Percentiles rank a stretch among this genome's conserved stretches.
These are phyloP conservation scores for Tuber brumale DNA, from an alignment of 495 filamentous ascomycete genomes.

Conservation along the genomic window DNA sequence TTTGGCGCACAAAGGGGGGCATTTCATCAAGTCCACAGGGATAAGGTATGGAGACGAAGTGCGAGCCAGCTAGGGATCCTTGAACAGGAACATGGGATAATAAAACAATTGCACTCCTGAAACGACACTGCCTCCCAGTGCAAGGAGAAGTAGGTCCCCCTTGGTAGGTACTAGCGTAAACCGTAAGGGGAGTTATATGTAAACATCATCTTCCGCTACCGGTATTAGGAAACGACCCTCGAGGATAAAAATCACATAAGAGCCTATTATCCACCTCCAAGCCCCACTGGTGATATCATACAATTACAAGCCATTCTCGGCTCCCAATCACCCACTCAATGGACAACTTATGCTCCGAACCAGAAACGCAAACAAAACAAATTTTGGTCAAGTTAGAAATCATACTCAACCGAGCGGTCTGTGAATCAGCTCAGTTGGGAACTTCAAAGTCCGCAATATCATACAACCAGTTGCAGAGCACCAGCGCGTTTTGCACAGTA, in stretches of 20 bases:
- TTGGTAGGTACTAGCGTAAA: not conserved
- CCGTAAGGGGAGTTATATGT: not conserved
- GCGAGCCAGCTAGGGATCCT: not conserved
- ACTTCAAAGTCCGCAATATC: not conserved
- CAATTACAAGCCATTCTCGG: not conserved
- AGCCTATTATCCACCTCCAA: not conserved
- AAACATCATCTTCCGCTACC: not conserved
- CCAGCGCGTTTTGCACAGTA: not conserved
- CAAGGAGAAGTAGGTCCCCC: not conserved
- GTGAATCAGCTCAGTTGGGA: not conserved
- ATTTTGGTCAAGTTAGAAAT: not conserved
- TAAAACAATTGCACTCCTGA: not conserved
- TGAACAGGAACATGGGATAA: not conserved
- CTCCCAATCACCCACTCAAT: not conserved
- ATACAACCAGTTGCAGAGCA: not conserved
- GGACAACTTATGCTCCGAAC: not conserved
- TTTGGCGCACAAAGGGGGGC: not conserved
- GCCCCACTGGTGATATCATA: not conserved
- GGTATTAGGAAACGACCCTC: not conserved
- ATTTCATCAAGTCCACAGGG: not conserved
- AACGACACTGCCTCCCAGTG: not conserved
- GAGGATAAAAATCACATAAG: not conserved
- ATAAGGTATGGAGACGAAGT: not conserved
- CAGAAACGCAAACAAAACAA: not conserved
- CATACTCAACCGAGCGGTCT: not conserved